Evolutionary conservation across 1,284 basidiomycete genomes (phyloP), one percentile per base, ranked within the genome.

Genomic region (Veloboletus limbatus): DNA sequence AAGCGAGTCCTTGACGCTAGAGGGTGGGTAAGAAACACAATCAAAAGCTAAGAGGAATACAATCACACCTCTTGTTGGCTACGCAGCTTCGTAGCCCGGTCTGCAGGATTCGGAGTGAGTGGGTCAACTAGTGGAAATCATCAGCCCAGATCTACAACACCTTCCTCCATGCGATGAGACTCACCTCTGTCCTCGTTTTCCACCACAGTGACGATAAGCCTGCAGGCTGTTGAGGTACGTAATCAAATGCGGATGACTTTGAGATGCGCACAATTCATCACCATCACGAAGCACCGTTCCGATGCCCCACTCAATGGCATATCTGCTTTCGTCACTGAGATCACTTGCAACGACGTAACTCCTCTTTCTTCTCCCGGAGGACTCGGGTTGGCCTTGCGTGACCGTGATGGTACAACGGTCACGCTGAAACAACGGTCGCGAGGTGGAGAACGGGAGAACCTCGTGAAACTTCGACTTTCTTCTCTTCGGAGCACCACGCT

Each of bases 281-380:
- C 96, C 96, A 66, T 98, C 95, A 52, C 94, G 75, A 49, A 97
- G 71, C 0, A 98, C 96, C 0, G 96, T 98, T 6, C 96, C 96
- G 51, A 98, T 95, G 1, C 90, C 93, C 92, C 93, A 96, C 65
- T 96, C 92, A 7, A 96, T 80, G 0, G 94, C 93, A 67, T 92
- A 97, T 28, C 87, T 76, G 67, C 82, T 86, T 72, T 97, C 94
- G 56, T 97, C 90, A 54, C 89, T 93, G 57, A 98, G 67, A 75
- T 99, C 96, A 60, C 92, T 96, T 3, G 92, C 89, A 16, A 98
- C 87, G 6, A 97, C 76, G 66, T 98, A 99, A 35, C 78, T 77
- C 58, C 83, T 82, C 49, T 69, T 72, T 48, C 79, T 77, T 55
- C 87, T 76, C 24, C 75, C 78, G 31, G 75, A 76, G 0, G 62